Base-by-base conservation (phyloP, 2,329 filamentous ascomycete species). In the Fusarium mangiferae region DNA sequence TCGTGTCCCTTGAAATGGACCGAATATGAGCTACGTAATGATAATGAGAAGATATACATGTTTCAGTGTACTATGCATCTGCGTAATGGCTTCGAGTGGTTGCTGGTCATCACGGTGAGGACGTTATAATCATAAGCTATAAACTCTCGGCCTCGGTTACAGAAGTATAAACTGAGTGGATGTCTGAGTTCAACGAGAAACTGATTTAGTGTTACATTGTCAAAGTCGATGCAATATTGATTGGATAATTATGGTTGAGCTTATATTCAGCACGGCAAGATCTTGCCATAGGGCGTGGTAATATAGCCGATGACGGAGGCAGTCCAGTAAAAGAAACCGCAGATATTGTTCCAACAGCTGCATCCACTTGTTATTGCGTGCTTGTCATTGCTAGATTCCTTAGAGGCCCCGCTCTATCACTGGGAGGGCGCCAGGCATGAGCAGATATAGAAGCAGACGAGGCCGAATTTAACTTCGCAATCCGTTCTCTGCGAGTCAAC, bases 1-100 rank as follows among this genome's bases (percentile, higher is more conserved):
- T 24, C 35, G 64, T 74, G 68, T 62, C 63, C 61, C 42, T 55
- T 39, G 42, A 45, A 24, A 60, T 68, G 72, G 66, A 73, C 54
- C 33, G 65, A 60, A 74, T 72, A 72, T 68, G 66, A 70, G 42
- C 45, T 70, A 73, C 73, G 54, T 78, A 78, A 78, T 78, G 60
- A 70, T 78, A 78, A 78, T 77, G 70, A 72, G 51, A 77, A 61
- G 56, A 74, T 48, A 74, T 56, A 70, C 66, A 55, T 70, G 65
- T 65, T 65, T 65, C 60, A 67, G 45, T 57, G 35, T 38, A 60
- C 33, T 35, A 42, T 57, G 35, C 35, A 62, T 30, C 35, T 54
- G 48, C 33, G 18, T 30, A 28, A 28, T 39, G 42, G 42, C 28
- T 30, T 28, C 28, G n/a, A 42, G 26, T 52, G 35, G 26, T 15